These are phyloP conservation scores for Leccinum subatratum DNA, from an alignment of 1,284 basidiomycete genomes.

Conservation along the genomic window DNA sequence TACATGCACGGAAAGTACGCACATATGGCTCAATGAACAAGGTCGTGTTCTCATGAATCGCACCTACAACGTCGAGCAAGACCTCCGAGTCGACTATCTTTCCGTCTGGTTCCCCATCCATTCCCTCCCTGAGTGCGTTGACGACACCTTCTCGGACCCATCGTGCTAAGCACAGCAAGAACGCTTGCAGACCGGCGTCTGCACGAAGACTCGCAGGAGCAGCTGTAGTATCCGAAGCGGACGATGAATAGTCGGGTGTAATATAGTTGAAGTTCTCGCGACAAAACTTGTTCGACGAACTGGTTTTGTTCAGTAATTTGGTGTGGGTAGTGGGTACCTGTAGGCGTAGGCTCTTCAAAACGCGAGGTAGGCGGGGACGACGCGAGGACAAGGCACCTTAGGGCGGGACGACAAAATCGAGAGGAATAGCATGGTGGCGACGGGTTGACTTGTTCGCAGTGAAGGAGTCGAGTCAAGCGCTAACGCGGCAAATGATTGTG, in stretches of 20 bases:
- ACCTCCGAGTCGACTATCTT: constrained; percentile 71
- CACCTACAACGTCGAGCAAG: constrained; percentile 75
- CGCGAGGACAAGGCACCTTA: too few species aligned
- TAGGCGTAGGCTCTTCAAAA: too few species aligned
- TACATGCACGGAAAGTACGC: constrained; percentile 34
- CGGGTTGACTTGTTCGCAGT: too few species aligned
- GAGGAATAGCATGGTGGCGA: too few species aligned
- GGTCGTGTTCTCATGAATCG: constrained; percentile 77
- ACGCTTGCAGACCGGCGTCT: constrained; percentile 89
- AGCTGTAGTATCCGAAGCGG: constrained; percentile 56
- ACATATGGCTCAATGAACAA: constrained; percentile 98
- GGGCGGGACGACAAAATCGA: too few species aligned
- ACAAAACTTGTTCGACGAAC: constrained; percentile 88
- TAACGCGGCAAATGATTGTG: too few species aligned
- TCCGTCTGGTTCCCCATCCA: constrained; percentile 58
- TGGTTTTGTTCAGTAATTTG: constrained; percentile 58
- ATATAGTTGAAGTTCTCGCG: constrained; percentile 92
- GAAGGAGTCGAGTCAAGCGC: too few species aligned
- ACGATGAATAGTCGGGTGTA: constrained; percentile 69
- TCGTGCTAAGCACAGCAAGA: constrained; percentile 93
- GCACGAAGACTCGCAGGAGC: constrained; percentile 84
- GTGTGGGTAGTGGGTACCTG: too few species aligned
- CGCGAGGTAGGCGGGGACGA: too few species aligned
- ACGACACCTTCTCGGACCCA: constrained; percentile 91
- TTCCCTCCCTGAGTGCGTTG: constrained; percentile 56